phyloP scores from a whole-genome alignment of 1,284 basidiomycete species.

The Sanghuangporus baumii region DNA sequence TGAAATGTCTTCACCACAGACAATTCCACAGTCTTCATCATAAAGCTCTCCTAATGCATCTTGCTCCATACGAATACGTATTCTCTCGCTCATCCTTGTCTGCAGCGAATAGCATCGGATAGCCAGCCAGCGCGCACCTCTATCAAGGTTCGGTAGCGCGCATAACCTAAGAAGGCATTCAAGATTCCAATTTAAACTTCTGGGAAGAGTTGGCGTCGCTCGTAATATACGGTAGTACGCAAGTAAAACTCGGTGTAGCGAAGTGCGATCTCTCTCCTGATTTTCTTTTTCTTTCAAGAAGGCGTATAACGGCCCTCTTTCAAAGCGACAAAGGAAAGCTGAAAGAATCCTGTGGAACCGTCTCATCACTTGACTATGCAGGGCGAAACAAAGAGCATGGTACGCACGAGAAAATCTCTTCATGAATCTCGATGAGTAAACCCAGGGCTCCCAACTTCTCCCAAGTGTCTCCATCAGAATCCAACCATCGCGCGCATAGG shows the following conservation, averaged over 20 bases:
- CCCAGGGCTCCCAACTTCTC: conserved; percentile 56
- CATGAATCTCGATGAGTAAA: conserved; percentile 59
- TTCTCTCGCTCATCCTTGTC: conserved; percentile 70
- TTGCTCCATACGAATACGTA: conserved; percentile 60
- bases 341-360: conserved; percentile 8
- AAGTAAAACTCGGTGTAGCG: conserved; percentile 65
- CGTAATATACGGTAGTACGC: conserved; percentile 77
- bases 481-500: conserved; percentile 66
- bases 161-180: conserved; percentile 54
- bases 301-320: conserved; percentile 52
- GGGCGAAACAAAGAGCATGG: neutral
- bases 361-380: neutral
- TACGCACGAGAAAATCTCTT: conserved; percentile 73
- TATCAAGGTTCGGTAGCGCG: conserved; percentile 51
- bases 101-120: conserved; percentile 75
- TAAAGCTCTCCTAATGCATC: conserved; percentile 53
- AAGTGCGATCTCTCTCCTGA: conserved; percentile 32
- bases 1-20: conserved; percentile 41
- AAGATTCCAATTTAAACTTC: conserved; percentile 59
- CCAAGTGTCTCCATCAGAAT: conserved; percentile 40
- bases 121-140: conserved; percentile 62
- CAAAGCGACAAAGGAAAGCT: conserved; percentile 44
- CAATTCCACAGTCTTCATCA: conserved; percentile 51
- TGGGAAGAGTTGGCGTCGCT: conserved; percentile 64
- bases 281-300: conserved; percentile 29